Evolutionary conservation across 2,329 filamentous ascomycete species (phyloP).

Genomic region (Phyllosticta paracitricarpa): DNA sequence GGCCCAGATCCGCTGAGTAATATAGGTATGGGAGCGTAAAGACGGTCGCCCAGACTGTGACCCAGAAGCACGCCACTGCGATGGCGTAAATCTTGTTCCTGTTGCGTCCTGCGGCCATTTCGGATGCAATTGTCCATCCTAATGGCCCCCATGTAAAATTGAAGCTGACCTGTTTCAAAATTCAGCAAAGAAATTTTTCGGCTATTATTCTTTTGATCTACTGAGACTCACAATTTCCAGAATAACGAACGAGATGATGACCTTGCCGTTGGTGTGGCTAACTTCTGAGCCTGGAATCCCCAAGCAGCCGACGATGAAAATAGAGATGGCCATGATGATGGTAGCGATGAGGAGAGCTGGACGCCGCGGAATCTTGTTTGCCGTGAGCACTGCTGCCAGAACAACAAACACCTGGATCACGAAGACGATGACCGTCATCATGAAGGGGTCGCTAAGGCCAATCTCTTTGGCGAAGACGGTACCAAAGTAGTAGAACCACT

Average conservation of each 20-base stretch:
- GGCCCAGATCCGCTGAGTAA: conserved; percentile 1
- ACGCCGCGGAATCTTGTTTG: conserved; percentile 32
- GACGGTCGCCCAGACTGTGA: conserved; percentile 2
- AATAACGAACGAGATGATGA: conserved; percentile 34
- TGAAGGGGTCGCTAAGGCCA: conserved; percentile 32
- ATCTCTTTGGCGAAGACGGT: conserved; percentile 36
- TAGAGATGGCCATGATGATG: conserved; percentile 29
- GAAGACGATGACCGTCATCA: conserved; percentile 34
- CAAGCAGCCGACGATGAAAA: conserved; percentile 34
- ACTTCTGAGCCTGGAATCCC: conserved; percentile 25
- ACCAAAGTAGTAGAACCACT: conserved; percentile 38
- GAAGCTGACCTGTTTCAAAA: conserved; percentile 20
- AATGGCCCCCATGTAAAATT: conserved; percentile 38
- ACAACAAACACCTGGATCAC: conserved; percentile 36
- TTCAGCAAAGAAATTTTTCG: too few species aligned
- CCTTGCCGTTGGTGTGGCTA: conserved; percentile 25
- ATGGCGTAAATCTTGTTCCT: conserved; percentile 38
- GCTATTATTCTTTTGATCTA: too few species aligned
- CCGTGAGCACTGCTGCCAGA: conserved; percentile 28
- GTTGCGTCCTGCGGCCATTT: conserved; percentile 41
- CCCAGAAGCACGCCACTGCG: conserved; percentile 36
- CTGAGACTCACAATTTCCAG: conserved; percentile 24
- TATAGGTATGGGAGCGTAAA: conserved; percentile 9
- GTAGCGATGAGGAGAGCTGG: conserved; percentile 31
- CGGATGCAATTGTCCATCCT: conserved; percentile 33